Conservation (phyloP, 352 stramenopile species). For the Peronospora farinosa region DNA sequence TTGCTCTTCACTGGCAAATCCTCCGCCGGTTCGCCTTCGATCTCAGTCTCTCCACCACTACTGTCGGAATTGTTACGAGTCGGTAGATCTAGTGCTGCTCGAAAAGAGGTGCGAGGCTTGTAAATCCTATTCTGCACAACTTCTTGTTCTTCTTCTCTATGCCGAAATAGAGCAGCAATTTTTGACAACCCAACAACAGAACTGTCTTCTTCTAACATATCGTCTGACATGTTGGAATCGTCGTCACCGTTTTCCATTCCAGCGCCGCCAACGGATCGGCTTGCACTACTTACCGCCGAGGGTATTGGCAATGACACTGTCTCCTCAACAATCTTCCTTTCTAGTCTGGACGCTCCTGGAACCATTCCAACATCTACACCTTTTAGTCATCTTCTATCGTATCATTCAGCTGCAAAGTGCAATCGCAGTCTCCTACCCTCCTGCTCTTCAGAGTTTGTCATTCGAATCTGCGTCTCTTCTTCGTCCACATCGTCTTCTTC, state of each 20-base stretch:
- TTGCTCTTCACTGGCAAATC: conserved; percentile 15
- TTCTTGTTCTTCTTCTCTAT: conserved; percentile 16
- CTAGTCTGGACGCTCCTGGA: conserved; percentile 7
- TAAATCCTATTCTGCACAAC: conserved; percentile 36
- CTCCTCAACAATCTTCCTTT: conserved; percentile 46
- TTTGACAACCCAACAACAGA: conserved; percentile 36
- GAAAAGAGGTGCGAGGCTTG: conserved; percentile 34
- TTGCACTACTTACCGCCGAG: not conserved
- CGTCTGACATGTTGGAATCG: conserved; percentile 62
- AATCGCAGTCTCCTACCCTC: conserved; percentile 21
- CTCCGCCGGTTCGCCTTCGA: conserved; percentile 50
- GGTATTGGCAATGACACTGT: conserved; percentile 25
- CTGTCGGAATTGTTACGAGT: conserved; percentile 32
- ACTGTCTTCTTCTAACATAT: conserved; percentile 66
- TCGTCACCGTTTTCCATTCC: conserved; percentile 18
- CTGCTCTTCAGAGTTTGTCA: conserved; percentile 61
- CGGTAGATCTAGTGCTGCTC: conserved; percentile 27
- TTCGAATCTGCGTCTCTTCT: conserved; percentile 79
- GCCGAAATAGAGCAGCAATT: conserved; percentile 49
- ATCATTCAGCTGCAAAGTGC: not conserved
- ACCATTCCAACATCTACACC: not conserved
- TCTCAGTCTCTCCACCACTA: conserved; percentile 57
- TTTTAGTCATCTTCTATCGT: conserved; percentile 10
- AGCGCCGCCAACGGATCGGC: conserved; percentile 2
- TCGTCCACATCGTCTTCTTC: conserved; percentile 46